Base-by-base conservation (phyloP, 495 filamentous ascomycete species). In the Podospora sp. region DNA sequence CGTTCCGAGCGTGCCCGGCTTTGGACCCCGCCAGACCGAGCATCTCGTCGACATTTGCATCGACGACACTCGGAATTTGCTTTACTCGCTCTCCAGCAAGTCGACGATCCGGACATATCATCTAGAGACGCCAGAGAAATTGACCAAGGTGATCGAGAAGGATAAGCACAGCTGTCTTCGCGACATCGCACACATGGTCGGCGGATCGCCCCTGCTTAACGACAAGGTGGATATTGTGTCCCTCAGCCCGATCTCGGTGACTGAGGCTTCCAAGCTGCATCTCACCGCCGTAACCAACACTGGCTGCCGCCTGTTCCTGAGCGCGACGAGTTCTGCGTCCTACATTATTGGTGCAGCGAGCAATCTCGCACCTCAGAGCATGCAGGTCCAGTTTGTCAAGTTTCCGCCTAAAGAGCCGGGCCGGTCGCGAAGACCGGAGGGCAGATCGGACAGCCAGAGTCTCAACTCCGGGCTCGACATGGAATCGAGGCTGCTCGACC, bases 321-420 rank as follows among this genome's bases (percentile, higher is more conserved):
- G 93, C 72, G 93, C 94, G 6, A 96, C 94, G 1, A 89, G 90
- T 50, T 86, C 91, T 7, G 89, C 89, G 57, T 89, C 86, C 40
- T 90, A 88, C 65, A 90, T 88, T 76, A 81, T 83, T 6, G 80
- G 85, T 18, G 68, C 68, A 14, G 80, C 86, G 26, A 83, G 88
- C 24, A 78, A 77, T 52, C 84, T 81, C 64, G 87, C 93, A 0
- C 94, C 96, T 3, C 94, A 90, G 59, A 97, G 92, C 79, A 97
- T 99, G 93, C 94, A 97, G 75, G 88, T 97, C 22, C 91, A 96
- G 69, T 93, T 94, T 71, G 89, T 98, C 75, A 96, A 94, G 71
- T 96, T 97, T 63, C 96, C 95, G 9, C 94, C 95, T 0, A 69
- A 71, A 25, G 75, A 81, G 52, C 60, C 22, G 63, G 67, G 61